phyloP scores from a whole-genome alignment of 2,329 filamentous ascomycete species.

The Cercospora sojina region DNA sequence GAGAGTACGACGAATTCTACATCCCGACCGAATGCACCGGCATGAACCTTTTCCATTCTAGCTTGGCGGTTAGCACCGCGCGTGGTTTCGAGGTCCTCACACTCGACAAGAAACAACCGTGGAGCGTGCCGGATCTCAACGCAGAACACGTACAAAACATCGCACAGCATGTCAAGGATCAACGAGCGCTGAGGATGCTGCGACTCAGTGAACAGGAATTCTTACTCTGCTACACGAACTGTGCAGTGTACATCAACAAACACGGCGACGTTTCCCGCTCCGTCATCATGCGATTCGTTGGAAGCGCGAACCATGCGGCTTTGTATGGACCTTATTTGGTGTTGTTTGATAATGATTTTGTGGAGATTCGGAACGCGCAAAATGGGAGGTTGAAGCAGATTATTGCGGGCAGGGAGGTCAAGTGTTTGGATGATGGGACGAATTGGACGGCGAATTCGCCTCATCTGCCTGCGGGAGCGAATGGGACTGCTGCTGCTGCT shows the following conservation, averaged over 20 bases:
- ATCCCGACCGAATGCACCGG: conserved; percentile 93
- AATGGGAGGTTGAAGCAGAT: conserved; percentile 93
- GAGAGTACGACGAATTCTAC: conserved; percentile 98
- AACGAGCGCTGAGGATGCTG: conserved; percentile 93
- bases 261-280: conserved; percentile 92
- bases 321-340: conserved; percentile 90
- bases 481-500: conserved; percentile 34
- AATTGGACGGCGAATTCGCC: conserved; percentile 49
- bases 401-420: conserved; percentile 85
- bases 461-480: background rate
- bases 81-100: conserved; percentile 95
- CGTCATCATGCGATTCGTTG: conserved; percentile 99
- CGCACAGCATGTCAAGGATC: conserved; percentile 75
- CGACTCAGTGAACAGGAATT: conserved; percentile 85
- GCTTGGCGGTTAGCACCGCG: conserved; percentile 84
- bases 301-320: conserved; percentile 80
- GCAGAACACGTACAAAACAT: conserved; percentile 79
- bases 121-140: conserved; percentile 86
- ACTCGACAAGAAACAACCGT: conserved; percentile 93
- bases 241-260: conserved; percentile 96
- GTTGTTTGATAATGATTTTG: conserved; percentile 92
- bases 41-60: conserved; percentile 93
- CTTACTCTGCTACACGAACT: conserved; percentile 89
- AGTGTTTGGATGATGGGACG: conserved; percentile 82
- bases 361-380: conserved; percentile 94